These are phyloP conservation scores for Fistulifera pelliculosa DNA, from an alignment of 108 stramenopile genomes.

Conservation along the genomic window DNA sequence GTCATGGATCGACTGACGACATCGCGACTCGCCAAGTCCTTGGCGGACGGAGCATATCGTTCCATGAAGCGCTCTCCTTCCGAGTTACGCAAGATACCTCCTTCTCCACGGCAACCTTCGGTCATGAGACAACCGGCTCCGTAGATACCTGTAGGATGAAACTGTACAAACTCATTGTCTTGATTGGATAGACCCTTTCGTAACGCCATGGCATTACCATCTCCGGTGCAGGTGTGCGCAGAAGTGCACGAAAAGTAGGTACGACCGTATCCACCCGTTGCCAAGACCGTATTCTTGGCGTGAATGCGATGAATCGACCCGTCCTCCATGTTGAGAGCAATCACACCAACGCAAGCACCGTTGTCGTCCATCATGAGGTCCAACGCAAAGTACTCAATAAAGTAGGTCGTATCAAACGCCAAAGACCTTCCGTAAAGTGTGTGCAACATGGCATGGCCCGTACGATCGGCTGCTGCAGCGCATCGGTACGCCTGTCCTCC, in stretches of 20 bases:
- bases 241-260: constrained; percentile 97
- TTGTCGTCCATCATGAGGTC: constrained; percentile 92
- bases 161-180: constrained; percentile 99
- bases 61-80: constrained; percentile 99
- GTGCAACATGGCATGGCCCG: constrained; percentile 99
- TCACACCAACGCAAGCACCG: constrained; percentile 88
- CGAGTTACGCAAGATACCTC: constrained; percentile 92
- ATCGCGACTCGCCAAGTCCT: constrained; percentile 97
- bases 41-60: constrained; percentile 97
- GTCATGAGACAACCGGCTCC: constrained; percentile 99
- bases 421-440: constrained; percentile 97
- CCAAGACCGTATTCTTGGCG: constrained; percentile 97
- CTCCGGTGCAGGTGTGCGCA: constrained; percentile 98
- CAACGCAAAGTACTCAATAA: constrained; percentile 98
- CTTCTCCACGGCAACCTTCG: constrained; percentile 99
- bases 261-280: constrained; percentile 98
- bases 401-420: constrained; percentile 98
- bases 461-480: constrained; percentile 97
- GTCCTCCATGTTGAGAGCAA: constrained; percentile 98
- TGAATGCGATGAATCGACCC: constrained; percentile 93
- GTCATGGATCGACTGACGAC: constrained; percentile 99
- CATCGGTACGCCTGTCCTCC: constrained; percentile 97
- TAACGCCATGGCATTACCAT: constrained; percentile 97
- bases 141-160: constrained; percentile 99
- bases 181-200: constrained; percentile 67